Conservation (phyloP, 352 stramenopile genomes). For the Plasmopara halstedii region DNA sequence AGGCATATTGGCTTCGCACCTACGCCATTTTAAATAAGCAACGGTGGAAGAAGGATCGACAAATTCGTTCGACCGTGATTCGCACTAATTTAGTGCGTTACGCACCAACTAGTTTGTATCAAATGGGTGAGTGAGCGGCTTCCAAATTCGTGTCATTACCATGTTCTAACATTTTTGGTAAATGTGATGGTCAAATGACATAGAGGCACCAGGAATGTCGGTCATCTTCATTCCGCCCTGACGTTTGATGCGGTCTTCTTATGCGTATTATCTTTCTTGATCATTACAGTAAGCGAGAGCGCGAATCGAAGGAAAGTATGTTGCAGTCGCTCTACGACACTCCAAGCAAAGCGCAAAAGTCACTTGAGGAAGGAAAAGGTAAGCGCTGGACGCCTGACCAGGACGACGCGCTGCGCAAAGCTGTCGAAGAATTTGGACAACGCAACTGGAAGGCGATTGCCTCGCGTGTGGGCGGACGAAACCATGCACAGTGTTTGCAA, state of each 20-base stretch:
- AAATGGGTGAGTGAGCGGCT: too few species aligned
- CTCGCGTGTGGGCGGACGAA: slow-evolving; percentile 43
- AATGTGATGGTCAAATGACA: neutral
- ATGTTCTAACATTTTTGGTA: too few species aligned
- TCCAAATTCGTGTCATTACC: too few species aligned
- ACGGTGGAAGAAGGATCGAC: too few species aligned
- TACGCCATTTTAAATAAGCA: too few species aligned
- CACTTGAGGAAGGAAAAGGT: slow-evolving; percentile 42
- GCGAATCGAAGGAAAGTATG: slow-evolving; percentile 23
- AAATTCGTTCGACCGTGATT: too few species aligned
- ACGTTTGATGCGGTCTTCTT: slow-evolving; percentile 3
- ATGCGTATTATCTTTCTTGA: slow-evolving; percentile 1
- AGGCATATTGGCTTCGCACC: too few species aligned
- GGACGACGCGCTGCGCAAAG: slow-evolving; percentile 65
- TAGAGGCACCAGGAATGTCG: slow-evolving; percentile 17
- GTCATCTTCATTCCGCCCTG: slow-evolving; percentile 10
- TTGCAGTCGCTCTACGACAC: slow-evolving; percentile 42
- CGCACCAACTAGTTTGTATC: too few species aligned
- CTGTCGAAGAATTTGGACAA: slow-evolving; percentile 69
- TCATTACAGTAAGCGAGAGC: slow-evolving; percentile 41
- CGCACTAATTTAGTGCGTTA: too few species aligned
- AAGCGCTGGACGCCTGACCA: slow-evolving; percentile 69
- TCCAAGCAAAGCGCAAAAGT: slow-evolving; percentile 46
- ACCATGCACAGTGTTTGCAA: slow-evolving; percentile 72
- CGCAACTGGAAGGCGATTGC: slow-evolving; percentile 84